Percentiles rank a stretch among this genome's conserved stretches.
Conservation (phyloP, 1,284 basidiomycete genomes). For the Neolentinus lepideus region DNA sequence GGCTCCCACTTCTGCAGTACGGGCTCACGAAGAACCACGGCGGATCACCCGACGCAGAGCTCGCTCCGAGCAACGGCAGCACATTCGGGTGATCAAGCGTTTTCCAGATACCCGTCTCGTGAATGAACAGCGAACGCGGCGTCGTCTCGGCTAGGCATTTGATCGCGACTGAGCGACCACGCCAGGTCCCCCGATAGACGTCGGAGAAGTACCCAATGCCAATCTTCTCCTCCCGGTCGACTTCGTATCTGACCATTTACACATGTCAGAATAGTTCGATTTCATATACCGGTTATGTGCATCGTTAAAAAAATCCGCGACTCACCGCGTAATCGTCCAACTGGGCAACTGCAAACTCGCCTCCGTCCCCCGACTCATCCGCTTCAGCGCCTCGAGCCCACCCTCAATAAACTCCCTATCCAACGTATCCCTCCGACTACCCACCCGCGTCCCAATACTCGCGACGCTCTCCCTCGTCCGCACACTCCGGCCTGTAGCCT, state of each 20-base stretch:
- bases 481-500: no score
- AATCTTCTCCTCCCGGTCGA: constrained; percentile 54
- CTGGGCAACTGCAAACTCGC: constrained; percentile 38
- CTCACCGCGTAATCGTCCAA: constrained; percentile 58
- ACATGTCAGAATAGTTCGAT: constrained; percentile 3
- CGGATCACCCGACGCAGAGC: constrained; percentile 29
- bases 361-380: constrained; percentile 28
- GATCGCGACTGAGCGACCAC: constrained; percentile 46
- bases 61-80: constrained; percentile 34
- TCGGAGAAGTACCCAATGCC: constrained; percentile 65
- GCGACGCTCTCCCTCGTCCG: constrained; percentile 3
- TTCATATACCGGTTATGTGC: no score
- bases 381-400: constrained; percentile 41
- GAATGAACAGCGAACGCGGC: constrained; percentile 27
- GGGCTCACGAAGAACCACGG: constrained; percentile 40
- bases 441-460: constrained; percentile 5
- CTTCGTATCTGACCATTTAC: constrained; percentile 40
- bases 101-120: constrained; percentile 32
- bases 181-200: constrained; percentile 64
- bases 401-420: constrained; percentile 40
- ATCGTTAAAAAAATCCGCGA: constrained; percentile 24
- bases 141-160: constrained; percentile 33
- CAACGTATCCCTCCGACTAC: constrained; percentile 21
- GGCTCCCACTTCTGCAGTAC: constrained; percentile 27
- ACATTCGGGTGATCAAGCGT: constrained; percentile 31